A percentile compares a stretch with the other conserved stretches of the same genome.
Conservation (phyloP, 1,284 basidiomycete genomes). For the Naganishia sp. region DNA sequence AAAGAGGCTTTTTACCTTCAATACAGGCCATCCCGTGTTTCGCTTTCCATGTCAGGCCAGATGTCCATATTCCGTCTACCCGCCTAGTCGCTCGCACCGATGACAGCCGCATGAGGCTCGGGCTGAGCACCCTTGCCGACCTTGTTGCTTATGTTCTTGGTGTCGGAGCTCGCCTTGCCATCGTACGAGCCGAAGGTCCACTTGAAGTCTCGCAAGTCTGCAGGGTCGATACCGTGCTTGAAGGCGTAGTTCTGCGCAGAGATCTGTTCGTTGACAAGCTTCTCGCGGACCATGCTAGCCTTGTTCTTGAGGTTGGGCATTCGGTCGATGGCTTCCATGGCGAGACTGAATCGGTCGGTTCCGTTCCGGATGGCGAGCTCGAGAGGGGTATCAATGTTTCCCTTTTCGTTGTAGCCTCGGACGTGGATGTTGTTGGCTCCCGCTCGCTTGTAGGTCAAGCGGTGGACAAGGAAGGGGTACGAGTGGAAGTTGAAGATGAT, state of each 20-base stretch:
- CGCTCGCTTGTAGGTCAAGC: slow-evolving; percentile 43
- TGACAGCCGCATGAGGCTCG: slow-evolving; percentile 19
- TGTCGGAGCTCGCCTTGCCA: slow-evolving; percentile 13
- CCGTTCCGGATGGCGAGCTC: slow-evolving; percentile 47
- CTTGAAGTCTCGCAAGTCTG: slow-evolving; percentile 27
- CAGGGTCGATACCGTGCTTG: slow-evolving; percentile 38
- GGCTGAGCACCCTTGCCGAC: slow-evolving; percentile 22
- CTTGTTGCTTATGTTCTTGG: slow-evolving; percentile 25
- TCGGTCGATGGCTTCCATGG: slow-evolving; percentile 47
- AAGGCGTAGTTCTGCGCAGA: slow-evolving; percentile 39
- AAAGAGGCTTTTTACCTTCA: no score
- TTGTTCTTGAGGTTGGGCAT: slow-evolving; percentile 40
- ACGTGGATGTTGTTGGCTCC: slow-evolving; percentile 45
- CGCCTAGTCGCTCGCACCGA: slow-evolving; percentile 20
- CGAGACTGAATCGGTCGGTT: slow-evolving; percentile 44
- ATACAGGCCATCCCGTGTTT: no score
- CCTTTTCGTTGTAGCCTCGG: slow-evolving; percentile 47
- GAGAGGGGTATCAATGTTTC: slow-evolving; percentile 40
- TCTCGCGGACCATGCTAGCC: slow-evolving; percentile 40
- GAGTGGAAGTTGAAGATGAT: slow-evolving; percentile 76
- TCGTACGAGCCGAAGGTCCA: slow-evolving; percentile 19
- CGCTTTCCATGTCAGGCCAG: no score
- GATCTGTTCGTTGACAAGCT: slow-evolving; percentile 41
- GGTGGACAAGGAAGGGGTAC: slow-evolving; percentile 59
- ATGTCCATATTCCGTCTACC: no score